Base-by-base conservation (phyloP, 306 rosid genomes). In the Vachellia collinsii region DNA sequence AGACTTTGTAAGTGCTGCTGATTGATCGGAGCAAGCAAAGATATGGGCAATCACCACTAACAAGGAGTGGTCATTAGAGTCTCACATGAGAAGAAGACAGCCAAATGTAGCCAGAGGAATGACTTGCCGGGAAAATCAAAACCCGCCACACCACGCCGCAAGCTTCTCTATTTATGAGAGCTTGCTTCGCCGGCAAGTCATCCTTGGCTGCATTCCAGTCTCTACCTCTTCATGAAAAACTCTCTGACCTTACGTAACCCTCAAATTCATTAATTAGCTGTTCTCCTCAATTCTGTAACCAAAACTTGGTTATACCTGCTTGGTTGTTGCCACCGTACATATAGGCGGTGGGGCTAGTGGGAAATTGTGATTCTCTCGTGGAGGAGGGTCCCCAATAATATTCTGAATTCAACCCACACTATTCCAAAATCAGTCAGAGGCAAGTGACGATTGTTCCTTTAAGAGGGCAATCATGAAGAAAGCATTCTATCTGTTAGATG, bases 141-240 rank as follows among this genome's bases (percentile, higher is more conserved):
- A 77, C 42, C 23, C 38, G 74, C 17, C 76, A 20, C 34, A 7
- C 23, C 43, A 11, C 56, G 19, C 56, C 12, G 36, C 47, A 38
- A 78, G 20, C 41, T 56, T 56, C 11, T 54, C 5, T 56, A 56
- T 56, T 54, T 25, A 54, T 19, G 11, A 19, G 6, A 56, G 65
- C 65, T 23, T 59, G 65, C 65, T 59, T 22, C 65, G 8, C 17
- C 65, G 85, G 89, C 87, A 86, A 80, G 89, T 74, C 87, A 86
- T 86, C 85, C 85, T 86, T 83, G 83, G 87, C 89, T 83, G 51
- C 62, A 86, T 77, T 71, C 39, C 75, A 80, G 81, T 83, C 76
- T 86, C 83, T 61, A 43, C 85, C 85, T 77, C 79, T 86, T 1
- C 81, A 80, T 83, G 85, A 77, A 74, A 80, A 77, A 80, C 85